phyloP scores from a whole-genome alignment of 1,139 yeast genomes.

The Suhomyces taliae region DNA sequence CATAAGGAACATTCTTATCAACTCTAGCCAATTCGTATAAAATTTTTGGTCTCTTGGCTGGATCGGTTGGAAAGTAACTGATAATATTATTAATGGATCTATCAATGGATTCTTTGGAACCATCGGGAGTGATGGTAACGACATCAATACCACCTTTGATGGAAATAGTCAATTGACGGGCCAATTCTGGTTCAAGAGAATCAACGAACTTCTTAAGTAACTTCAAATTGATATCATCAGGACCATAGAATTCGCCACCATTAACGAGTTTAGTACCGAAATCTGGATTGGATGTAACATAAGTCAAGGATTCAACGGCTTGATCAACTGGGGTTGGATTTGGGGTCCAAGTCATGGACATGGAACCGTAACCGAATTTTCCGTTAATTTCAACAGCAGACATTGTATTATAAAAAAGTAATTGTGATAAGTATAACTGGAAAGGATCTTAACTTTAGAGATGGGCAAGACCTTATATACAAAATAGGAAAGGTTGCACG shows the following conservation, averaged over 20 bases:
- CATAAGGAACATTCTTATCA: slow-evolving; percentile 49
- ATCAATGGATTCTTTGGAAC: slow-evolving; percentile 47
- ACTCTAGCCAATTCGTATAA: slow-evolving; percentile 71
- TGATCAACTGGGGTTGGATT: slow-evolving; percentile 43
- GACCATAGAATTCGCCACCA: slow-evolving; percentile 79
- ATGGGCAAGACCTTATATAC: too few species aligned
- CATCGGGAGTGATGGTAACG: slow-evolving; percentile 43
- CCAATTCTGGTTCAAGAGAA: slow-evolving; percentile 50
- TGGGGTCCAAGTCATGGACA: slow-evolving; percentile 61
- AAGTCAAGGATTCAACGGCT: slow-evolving; percentile 47
- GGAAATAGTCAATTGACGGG: slow-evolving; percentile 50
- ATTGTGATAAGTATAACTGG: too few species aligned
- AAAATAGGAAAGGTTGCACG: too few species aligned
- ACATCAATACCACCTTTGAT: slow-evolving; percentile 63
- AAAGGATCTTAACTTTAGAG: too few species aligned
- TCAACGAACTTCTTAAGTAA: slow-evolving; percentile 59
- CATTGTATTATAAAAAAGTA: not conserved
- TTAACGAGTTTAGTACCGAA: slow-evolving; percentile 62
- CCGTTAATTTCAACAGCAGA: slow-evolving; percentile 22
- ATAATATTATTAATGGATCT: slow-evolving; percentile 52
- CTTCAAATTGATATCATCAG: slow-evolving; percentile 45
- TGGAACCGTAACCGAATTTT: slow-evolving; percentile 58
- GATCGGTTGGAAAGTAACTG: slow-evolving; percentile 46
- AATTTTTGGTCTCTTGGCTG: slow-evolving; percentile 37
- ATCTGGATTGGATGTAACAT: slow-evolving; percentile 37